Evolutionary conservation across 768 basidiomycete genomes (phyloP).

Genomic region (Podaxis mareebaensis): DNA sequence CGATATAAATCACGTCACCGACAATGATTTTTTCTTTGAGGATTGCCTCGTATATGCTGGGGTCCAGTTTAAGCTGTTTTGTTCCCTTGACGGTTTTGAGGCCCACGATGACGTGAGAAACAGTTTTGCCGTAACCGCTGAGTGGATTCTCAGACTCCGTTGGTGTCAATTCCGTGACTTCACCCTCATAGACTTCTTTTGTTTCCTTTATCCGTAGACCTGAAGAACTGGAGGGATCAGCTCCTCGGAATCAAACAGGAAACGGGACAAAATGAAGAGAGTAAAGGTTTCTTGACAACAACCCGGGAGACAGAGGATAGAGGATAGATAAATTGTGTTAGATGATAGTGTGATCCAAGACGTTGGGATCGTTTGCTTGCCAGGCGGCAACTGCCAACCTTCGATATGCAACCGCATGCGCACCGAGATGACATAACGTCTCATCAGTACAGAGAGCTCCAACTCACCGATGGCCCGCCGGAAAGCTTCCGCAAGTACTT

Average conservation of each 20-base stretch:
- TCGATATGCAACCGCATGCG: neutral
- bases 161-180: slow-evolving; percentile 96
- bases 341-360: neutral
- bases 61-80: slow-evolving; percentile 92
- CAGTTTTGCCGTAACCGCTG: slow-evolving; percentile 97
- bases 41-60: slow-evolving; percentile 95
- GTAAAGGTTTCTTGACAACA: neutral
- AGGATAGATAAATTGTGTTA: neutral
- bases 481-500: slow-evolving; percentile 94
- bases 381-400: neutral
- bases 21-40: slow-evolving; percentile 96
- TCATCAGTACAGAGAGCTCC: slow-evolving; percentile 17
- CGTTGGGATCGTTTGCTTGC: neutral
- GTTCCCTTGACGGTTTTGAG: slow-evolving; percentile 93
- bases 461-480: slow-evolving; percentile 90
- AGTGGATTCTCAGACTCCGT: slow-evolving; percentile 97
- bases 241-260: neutral
- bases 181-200: slow-evolving; percentile 98
- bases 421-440: slow-evolving; percentile 3
- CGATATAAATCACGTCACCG: slow-evolving; percentile 96
- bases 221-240: slow-evolving; percentile 30
- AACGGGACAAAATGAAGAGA: neutral
- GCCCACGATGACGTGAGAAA: slow-evolving; percentile 96
- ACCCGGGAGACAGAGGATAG: neutral
- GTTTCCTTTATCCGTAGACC: slow-evolving; percentile 98